These are phyloP conservation scores for Dictyostelium brefeldianum DNA, from an alignment of 78 protist genomes.

Conservation along the genomic window DNA sequence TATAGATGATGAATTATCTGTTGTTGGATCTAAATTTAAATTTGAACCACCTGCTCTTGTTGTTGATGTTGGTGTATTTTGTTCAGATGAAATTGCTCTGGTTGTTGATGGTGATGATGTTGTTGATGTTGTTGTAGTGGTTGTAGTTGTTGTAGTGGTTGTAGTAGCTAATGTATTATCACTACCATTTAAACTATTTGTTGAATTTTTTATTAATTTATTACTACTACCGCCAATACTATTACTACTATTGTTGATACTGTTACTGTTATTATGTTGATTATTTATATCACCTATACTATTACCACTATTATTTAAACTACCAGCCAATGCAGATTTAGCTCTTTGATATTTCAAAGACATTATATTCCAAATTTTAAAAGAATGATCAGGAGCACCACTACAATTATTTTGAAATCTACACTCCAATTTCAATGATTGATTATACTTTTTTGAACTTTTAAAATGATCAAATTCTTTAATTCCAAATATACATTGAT, in stretches of 20 bases:
- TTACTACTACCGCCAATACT: neutral
- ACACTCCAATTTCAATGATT: slow-evolving; percentile 46
- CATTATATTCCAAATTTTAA: slow-evolving; percentile 80
- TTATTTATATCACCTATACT: neutral
- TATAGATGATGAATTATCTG: too few species aligned
- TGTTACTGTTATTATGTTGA: neutral
- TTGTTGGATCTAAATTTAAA: neutral
- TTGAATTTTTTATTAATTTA: neutral
- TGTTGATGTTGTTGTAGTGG: neutral
- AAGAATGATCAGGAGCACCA: slow-evolving; percentile 40
- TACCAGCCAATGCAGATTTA: neutral
- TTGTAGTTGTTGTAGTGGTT: neutral
- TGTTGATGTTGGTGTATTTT: neutral
- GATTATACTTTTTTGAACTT: slow-evolving; percentile 26
- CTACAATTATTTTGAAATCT: slow-evolving; percentile 63
- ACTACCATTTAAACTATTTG: neutral
- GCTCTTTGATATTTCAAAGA: slow-evolving; percentile 50
- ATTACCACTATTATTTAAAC: neutral
- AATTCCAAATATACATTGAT: slow-evolving; percentile 7
- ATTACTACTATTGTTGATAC: neutral
- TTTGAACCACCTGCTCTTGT: neutral
- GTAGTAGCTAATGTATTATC: neutral
- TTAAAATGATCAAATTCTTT: slow-evolving; percentile 77
- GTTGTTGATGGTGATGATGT: neutral
- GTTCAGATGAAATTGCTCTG: neutral